phyloP scores from a whole-genome alignment of 441 rosid species.

The Lagerstroemia fauriei region DNA sequence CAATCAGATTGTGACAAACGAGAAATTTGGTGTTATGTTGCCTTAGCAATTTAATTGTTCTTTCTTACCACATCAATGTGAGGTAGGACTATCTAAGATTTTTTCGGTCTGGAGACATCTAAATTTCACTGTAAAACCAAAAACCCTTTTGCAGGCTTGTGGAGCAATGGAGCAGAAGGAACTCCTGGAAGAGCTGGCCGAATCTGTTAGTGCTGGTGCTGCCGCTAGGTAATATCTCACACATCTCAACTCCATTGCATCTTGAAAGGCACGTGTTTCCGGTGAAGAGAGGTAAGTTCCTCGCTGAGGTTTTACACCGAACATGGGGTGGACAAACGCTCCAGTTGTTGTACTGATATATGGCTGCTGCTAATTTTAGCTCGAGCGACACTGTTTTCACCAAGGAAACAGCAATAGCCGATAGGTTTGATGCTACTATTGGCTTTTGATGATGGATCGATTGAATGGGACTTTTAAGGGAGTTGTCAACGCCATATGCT shows the following conservation, averaged over 20 bases:
- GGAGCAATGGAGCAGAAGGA: slow-evolving; percentile 80
- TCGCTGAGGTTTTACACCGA: neutral
- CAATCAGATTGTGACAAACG: no score
- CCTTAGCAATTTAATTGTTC: no score
- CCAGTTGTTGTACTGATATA: neutral
- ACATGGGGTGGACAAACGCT: neutral
- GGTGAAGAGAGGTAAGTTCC: neutral
- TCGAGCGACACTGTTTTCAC: neutral
- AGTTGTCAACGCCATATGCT: neutral
- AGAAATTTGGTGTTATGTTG: no score
- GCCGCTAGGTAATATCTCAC: slow-evolving; percentile 28
- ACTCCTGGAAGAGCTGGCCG: slow-evolving; percentile 77
- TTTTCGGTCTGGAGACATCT: neutral
- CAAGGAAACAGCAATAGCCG: neutral
- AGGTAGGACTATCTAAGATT: no score
- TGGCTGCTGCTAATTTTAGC: neutral
- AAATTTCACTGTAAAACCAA: neutral
- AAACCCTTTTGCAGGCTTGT: slow-evolving; percentile 59
- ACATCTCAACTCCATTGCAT: neutral
- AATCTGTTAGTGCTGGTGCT: slow-evolving; percentile 53
- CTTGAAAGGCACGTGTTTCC: neutral
- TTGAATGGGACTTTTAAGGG: neutral
- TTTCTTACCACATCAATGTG: no score
- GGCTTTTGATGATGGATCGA: neutral
- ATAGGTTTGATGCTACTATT: no score